phyloP scores from a whole-genome alignment of 2,329 filamentous ascomycete genomes.

The Pseudocercospora macadamiae region DNA sequence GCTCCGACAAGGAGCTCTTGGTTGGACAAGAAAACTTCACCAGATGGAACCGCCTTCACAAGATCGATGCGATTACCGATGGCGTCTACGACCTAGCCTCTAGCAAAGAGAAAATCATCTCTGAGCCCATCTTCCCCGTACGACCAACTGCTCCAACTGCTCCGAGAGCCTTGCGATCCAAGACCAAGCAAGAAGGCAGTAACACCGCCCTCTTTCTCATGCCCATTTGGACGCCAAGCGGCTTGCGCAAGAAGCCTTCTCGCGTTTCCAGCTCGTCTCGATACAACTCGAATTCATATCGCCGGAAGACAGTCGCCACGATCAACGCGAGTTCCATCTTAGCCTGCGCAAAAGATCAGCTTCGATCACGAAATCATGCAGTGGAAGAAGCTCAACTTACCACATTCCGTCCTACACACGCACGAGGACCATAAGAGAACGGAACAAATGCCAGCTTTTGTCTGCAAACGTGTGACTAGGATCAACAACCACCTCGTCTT shows the following conservation, averaged over 20 bases:
- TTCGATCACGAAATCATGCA: too few species aligned
- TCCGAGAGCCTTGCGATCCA: too few species aligned
- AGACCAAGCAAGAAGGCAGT: too few species aligned
- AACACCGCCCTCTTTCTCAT: slow-evolving; percentile 27
- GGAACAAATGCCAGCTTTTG: slow-evolving; percentile 46
- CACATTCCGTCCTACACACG: slow-evolving; percentile 49
- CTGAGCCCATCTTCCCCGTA: too few species aligned
- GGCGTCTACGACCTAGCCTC: too few species aligned
- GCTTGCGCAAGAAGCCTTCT: slow-evolving; percentile 42
- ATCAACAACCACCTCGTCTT: too few species aligned
- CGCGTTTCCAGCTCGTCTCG: slow-evolving; percentile 39
- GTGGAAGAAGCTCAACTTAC: slow-evolving; percentile 16
- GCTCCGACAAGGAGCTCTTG: too few species aligned
- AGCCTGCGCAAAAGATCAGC: slow-evolving; percentile 30
- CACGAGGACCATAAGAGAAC: slow-evolving; percentile 47
- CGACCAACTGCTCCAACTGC: too few species aligned
- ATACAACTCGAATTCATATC: slow-evolving; percentile 41
- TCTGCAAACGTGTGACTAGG: slow-evolving; percentile 19
- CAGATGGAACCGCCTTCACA: too few species aligned
- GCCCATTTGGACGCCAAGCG: slow-evolving; percentile 34
- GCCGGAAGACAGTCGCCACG: slow-evolving; percentile 41
- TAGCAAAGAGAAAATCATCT: too few species aligned
- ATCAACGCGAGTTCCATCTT: slow-evolving; percentile 47
- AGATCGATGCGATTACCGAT: too few species aligned
- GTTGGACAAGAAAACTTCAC: too few species aligned